Base-by-base conservation (phyloP, 495 filamentous ascomycete species). In the Talaromyces borbonicus region DNA sequence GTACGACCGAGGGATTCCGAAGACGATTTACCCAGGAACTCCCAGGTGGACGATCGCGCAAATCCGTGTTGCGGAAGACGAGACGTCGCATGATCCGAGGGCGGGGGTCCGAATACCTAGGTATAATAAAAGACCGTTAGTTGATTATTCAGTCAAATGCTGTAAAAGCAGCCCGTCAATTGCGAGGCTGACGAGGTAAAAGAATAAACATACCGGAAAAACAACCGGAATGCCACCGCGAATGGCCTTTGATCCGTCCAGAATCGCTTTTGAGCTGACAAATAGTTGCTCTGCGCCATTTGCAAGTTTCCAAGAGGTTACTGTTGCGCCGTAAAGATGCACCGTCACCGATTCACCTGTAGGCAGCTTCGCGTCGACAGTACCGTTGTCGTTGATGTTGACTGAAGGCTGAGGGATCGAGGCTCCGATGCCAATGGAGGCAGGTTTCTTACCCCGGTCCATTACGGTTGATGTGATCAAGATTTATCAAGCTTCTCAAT, bases 21-120 rank as follows among this genome's bases (percentile, higher is more conserved):
- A 59, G 73, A 83, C 0, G 72, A 74, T 55, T 79, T 79, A 49
- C 77, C 77, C 26, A 81, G 62, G 43, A 78, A 78, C 49, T 80
- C 75, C 77, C 77, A 81, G 37, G 66, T 73, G 37, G 83, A 85
- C 51, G 77, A 90, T 43, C 93, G 87, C 19, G 93, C 93, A 65
- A 99, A 95, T 52, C 93, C 93, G 67, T 99, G 93, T 63, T 96
- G 90, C 9, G 90, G 83, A 12, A 99, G 81, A 20, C 70, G 58
- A 24, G 74, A 74, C 23, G 86, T 89, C 5, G 80, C 72, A 38
- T 84, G 77, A 59, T 87, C 76, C 50, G 78, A 61, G 26, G 83
- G 80, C 8, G 87, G 75, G 32, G 85, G 85, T 26, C 92, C 92
- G 62, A 98, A 98, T 57, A 93, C 85, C 89, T 96, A 50, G 14